phyloP scores from a whole-genome alignment of 2,329 filamentous ascomycete species.

The Pseudopithomyces maydicus region DNA sequence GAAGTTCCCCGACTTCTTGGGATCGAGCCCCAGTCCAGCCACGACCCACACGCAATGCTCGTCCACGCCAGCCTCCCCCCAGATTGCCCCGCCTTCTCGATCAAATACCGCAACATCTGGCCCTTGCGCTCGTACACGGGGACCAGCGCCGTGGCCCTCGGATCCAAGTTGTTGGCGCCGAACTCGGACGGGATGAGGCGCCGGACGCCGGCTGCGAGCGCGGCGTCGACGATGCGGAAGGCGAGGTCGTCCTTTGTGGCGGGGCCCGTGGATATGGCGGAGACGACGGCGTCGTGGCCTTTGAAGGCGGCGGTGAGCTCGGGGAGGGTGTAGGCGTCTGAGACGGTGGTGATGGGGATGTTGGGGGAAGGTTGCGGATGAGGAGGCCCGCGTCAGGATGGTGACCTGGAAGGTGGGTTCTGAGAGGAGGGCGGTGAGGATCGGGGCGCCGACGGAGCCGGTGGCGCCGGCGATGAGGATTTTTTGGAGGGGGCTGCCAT shows the following conservation, averaged over 20 bases:
- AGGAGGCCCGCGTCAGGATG: constrained; percentile 36
- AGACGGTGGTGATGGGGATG: constrained; percentile 33
- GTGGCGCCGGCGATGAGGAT: constrained; percentile 35
- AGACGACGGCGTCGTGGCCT: constrained; percentile 46
- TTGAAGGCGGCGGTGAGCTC: constrained; percentile 39
- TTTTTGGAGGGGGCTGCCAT: constrained; percentile 22
- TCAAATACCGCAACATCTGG: constrained; percentile 42
- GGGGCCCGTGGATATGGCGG: constrained; percentile 30
- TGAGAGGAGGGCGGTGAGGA: constrained; percentile 38
- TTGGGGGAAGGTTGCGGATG: constrained; percentile 26
- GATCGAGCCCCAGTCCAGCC: constrained; percentile 31
- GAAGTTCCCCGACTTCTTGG: constrained; percentile 24
- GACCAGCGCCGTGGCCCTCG: constrained; percentile 27
- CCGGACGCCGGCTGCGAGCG: constrained; percentile 45
- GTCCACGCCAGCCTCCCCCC: constrained; percentile 23
- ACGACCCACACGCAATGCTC: constrained; percentile 25
- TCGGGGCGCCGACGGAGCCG: constrained; percentile 28
- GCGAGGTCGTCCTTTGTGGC: constrained; percentile 28
- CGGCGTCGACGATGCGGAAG: constrained; percentile 45
- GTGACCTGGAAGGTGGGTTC: constrained; percentile 42
- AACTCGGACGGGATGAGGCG: constrained; percentile 50
- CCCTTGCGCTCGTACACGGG: constrained; percentile 47
- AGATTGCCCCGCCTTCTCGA: constrained; percentile 22
- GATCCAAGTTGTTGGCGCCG: constrained; percentile 45
- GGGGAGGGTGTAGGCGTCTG: constrained; percentile 25